These are phyloP conservation scores for Ceratobasidium sp. DNA, from an alignment of 1,284 basidiomycete species.

Conservation along the genomic window DNA sequence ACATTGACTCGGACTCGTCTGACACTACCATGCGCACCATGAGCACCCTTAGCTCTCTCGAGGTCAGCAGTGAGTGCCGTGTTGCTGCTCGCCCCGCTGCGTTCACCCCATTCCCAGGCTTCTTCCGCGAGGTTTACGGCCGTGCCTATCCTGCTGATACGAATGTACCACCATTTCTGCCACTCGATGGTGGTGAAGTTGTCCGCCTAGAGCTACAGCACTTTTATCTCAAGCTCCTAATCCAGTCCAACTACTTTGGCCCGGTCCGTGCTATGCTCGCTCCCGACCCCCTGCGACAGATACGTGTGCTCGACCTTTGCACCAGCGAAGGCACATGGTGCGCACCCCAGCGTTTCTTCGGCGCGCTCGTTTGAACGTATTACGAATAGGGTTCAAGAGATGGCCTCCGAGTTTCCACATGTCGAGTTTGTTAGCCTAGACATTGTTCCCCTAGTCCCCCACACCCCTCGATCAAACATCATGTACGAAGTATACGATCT, in stretches of 20 bases:
- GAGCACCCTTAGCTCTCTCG: conserved; percentile 23
- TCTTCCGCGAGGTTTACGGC: conserved; percentile 32
- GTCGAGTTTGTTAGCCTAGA: conserved; percentile 36
- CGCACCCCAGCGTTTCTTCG: background rate
- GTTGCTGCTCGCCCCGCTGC: background rate
- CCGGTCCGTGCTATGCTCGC: background rate
- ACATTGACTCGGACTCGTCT: conserved; percentile 2
- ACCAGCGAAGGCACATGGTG: conserved; percentile 37
- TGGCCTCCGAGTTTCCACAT: conserved; percentile 31
- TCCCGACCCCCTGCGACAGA: conserved; percentile 3
- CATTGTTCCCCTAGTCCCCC: conserved; percentile 28
- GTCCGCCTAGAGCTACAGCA: conserved; percentile 33
- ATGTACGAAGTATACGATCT: conserved; percentile 27
- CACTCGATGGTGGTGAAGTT: conserved; percentile 21
- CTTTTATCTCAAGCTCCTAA: conserved; percentile 20
- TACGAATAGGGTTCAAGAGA: conserved; percentile 15
- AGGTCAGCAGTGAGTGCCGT: conserved; percentile 31
- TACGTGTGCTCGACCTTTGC: conserved; percentile 29
- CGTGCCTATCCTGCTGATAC: conserved; percentile 29
- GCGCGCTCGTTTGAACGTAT: too few relatives aligned
- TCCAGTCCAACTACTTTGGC: conserved; percentile 26
- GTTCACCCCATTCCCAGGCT: background rate
- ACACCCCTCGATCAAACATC: conserved; percentile 17
- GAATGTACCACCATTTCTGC: conserved; percentile 24
- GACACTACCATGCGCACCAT: conserved; percentile 19